Percentiles rank a stretch among this genome's conserved stretches.
phyloP scores from a whole-genome alignment of 495 filamentous ascomycete species.

The Penicillium psychrofluorescens region DNA sequence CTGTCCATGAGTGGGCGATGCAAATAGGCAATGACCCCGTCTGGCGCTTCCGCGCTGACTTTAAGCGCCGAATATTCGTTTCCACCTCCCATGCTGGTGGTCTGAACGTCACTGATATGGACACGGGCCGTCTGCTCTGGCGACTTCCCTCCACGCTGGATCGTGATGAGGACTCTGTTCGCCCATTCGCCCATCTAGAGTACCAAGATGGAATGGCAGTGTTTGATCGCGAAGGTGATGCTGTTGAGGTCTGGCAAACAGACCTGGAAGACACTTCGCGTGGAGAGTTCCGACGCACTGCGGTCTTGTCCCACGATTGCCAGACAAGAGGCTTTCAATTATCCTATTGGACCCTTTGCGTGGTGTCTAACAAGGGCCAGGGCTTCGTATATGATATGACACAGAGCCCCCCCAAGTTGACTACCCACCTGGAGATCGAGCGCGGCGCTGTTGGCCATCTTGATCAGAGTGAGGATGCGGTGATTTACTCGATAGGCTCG shows the following conservation, averaged over 20 bases:
- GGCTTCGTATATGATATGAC: conserved; percentile 38
- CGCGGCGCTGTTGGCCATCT: conserved; percentile 27
- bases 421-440: conserved; percentile 23
- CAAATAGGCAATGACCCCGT: conserved; percentile 32
- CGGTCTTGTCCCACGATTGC: conserved; percentile 26
- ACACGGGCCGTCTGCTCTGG: conserved; percentile 27
- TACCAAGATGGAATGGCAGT: conserved; percentile 37
- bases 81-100: conserved; percentile 33
- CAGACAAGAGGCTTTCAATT: conserved; percentile 35
- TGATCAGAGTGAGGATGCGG: conserved; percentile 27
- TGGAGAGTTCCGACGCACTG: conserved; percentile 32
- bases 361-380: conserved; percentile 30
- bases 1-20: conserved; percentile 24
- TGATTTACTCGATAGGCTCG: conserved; percentile 34
- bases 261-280: conserved; percentile 21
- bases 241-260: conserved; percentile 31
- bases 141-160: conserved; percentile 27
- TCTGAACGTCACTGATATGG: conserved; percentile 34
- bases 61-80: conserved; percentile 32
- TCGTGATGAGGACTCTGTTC: conserved; percentile 19
- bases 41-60: conserved; percentile 33
- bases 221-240: conserved; percentile 33
- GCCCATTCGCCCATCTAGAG: conserved; percentile 31
- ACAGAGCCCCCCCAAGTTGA: conserved; percentile 23
- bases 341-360: conserved; percentile 31